These are phyloP conservation scores for Verticillium nubilum DNA, from an alignment of 2,329 filamentous ascomycete genomes.

Conservation along the genomic window DNA sequence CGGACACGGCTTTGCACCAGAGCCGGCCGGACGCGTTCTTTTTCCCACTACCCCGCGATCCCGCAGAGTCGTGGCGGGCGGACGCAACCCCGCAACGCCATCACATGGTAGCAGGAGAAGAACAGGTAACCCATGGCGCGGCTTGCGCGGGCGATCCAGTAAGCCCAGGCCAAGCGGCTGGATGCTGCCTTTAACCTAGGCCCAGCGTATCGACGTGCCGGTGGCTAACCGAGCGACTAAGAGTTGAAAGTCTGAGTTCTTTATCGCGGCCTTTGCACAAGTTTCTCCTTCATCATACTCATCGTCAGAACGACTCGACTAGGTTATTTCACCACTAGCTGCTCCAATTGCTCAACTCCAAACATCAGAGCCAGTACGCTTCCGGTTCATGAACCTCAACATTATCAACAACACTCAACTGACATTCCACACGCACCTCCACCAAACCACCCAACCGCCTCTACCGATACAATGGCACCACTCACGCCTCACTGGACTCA, in stretches of 20 bases:
- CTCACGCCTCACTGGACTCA: slow-evolving; percentile 54
- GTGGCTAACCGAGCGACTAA: not conserved
- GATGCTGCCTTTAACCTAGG: not conserved
- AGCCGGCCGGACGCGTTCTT: not conserved
- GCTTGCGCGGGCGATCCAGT: not conserved
- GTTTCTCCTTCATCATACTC: not conserved
- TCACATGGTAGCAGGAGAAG: not conserved
- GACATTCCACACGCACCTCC: not conserved
- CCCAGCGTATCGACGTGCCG: not conserved
- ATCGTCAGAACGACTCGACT: not conserved
- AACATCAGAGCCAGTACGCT: not conserved
- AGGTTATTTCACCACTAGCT: not conserved
- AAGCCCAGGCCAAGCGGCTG: not conserved
- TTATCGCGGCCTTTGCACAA: not conserved
- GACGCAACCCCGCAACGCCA: not conserved
- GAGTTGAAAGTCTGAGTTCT: not conserved
- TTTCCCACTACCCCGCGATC: slow-evolving; percentile 5
- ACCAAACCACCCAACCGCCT: not conserved
- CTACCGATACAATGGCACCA: slow-evolving; percentile 41
- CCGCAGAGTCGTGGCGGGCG: not conserved
- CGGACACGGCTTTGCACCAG: not conserved
- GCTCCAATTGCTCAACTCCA: not conserved
- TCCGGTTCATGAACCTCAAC: not conserved
- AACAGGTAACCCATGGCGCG: not conserved
- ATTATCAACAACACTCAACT: not conserved